Percentiles rank a stretch among this genome's conserved stretches.
Evolutionary conservation across 441 rosid species (phyloP).

Genomic region (Euphorbia celastroides): DNA sequence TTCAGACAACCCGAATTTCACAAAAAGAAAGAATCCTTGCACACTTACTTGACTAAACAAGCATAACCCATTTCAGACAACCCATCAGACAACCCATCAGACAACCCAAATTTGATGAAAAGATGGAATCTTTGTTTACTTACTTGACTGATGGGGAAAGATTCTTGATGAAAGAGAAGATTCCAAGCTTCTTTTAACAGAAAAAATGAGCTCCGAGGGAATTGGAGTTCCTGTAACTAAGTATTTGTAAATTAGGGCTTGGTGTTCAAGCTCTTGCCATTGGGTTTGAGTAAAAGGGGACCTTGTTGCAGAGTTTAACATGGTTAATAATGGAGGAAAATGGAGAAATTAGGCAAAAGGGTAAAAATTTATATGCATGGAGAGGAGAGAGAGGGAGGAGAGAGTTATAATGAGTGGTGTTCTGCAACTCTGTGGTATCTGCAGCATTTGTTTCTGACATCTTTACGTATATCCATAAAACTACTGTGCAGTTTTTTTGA

Average conservation of each 20-base stretch:
- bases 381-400: conserved; percentile 9
- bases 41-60: too few relatives aligned
- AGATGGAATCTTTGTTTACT: not conserved
- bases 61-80: too few relatives aligned
- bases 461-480: conserved; percentile 54
- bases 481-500: conserved; percentile 19
- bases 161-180: conserved; percentile 47
- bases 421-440: conserved; percentile 40
- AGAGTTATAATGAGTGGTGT: conserved; percentile 23
- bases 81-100: too few relatives aligned
- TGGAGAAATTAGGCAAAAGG: not conserved
- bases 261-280: conserved; percentile 95
- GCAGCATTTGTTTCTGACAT: conserved; percentile 63
- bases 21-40: too few relatives aligned
- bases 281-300: conserved; percentile 80
- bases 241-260: conserved; percentile 88
- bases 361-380: not conserved
- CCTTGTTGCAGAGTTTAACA: conserved; percentile 44
- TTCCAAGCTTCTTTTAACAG: conserved; percentile 61
- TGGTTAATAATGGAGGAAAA: conserved; percentile 22
- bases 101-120: too few relatives aligned
- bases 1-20: too few relatives aligned
- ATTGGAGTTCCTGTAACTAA: conserved; percentile 72
- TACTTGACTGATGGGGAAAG: conserved; percentile 48
- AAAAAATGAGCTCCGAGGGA: conserved; percentile 79